Base-by-base conservation (phyloP, 176 grass and related monocot genomes). In the Puya raimondii region DNA sequence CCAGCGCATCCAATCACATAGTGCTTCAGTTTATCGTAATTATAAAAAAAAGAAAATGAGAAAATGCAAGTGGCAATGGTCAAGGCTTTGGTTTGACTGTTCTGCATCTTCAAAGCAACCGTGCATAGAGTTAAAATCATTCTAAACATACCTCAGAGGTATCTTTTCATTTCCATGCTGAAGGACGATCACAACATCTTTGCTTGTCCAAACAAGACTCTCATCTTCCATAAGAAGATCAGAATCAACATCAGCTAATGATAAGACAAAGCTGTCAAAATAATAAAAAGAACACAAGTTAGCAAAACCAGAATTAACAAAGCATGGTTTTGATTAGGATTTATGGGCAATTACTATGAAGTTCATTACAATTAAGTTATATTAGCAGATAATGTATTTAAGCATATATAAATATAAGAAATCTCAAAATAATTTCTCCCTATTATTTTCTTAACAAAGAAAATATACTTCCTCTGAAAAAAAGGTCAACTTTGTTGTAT, bases 221-320 rank as follows among this genome's bases (percentile, higher is more conserved):
- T 99, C 94, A 54, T 99, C 94, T 86, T 99, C 94, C 94, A 99
- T 91, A 74, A 99, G 90, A 85, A 99, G 89, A 74, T 85, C 76
- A 77, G 82, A 70, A 86, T 99, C 94, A 11, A 99, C 82, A 75
- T 84, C 89, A 57, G 87, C 82, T 83, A 99, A 77, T 70, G 94
- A 99, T 56, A 99, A 82, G 52, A 99, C 86, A 84, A 93, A 99
- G 51, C 94, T 99, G 84, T 85, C 70, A 67, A 53, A 23, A 81
- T 4, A 73, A 54, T 47, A 15, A 69, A 76, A 52, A 73, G 63
- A 56, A 42, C 33, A 42, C 33, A 47, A 51, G 17, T 11, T 47
- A 33, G 18, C 10, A 12, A 23, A 52, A 53, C 47, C 26, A 69
- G 23, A 42, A 74, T 53, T 50, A 73, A 58, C 68, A 17, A 17